Base-by-base conservation (phyloP, 164 flowering plant species). In the Chimonanthus praecox region DNA sequence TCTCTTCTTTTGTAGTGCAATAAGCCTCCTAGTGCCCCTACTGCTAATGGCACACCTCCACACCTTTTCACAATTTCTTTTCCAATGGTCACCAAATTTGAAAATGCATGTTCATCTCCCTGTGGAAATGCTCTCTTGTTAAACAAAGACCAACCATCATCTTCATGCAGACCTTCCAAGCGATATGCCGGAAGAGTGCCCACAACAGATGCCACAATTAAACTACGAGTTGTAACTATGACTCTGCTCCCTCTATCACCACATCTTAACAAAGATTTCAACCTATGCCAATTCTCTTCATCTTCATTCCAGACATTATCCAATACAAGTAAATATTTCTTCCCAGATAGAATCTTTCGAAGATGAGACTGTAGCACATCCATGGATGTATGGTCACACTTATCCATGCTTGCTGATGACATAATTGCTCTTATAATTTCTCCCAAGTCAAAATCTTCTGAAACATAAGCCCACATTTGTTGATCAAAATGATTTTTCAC, bases 291-390 rank as follows among this genome's bases (percentile, higher is more conserved):
- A 43, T 70, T 46, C 7, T 44, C 45, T 33, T 16, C 33, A 46
- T 66, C 16, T 20, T 75, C 74, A 15, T 75, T 64, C 78, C 78
- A 75, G 3, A 75, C 78, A 66, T 75, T 74, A 66, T 75, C 78
- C 5, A 75, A 33, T 11, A 71, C 73, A 15, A 75, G 69, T 58
- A 75, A 70, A 64, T 69, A 70, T 45, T 60, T 71, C 58, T 75
- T 71, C 46, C 73, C 67, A 20, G 10, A 6, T 6, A 75, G 54
- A 2, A 50, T 15, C 5, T 20, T 71, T 21, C 51, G 20, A 7
- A 75, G 74, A 47, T 21, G 33, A n/a, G 5, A 13, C 20, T 74
- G 76, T 11, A 74, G 2, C 4, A 49, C 13, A 73, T 73, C 70
- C 63, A 73, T 33, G 10, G 54, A 49, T 9, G 5, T 8, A n/a